Percentiles rank a stretch among this genome's conserved stretches.
Evolutionary conservation across 208 protist species (phyloP).

Genomic region (Leishmania tropica): DNA sequence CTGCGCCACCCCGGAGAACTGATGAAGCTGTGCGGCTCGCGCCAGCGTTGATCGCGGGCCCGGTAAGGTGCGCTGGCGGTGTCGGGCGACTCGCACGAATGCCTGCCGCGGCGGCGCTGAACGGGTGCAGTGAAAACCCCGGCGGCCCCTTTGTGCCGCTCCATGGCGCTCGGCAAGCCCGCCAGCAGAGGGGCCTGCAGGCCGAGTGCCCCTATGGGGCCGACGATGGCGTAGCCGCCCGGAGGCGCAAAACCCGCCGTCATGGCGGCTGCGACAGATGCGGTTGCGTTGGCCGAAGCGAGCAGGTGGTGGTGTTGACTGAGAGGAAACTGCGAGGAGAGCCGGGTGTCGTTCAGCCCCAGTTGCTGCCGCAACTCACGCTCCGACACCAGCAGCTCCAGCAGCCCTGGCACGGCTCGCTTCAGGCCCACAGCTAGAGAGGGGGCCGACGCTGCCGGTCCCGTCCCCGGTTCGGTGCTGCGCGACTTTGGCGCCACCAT

Average conservation of each 20-base stretch:
- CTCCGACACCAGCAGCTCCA: slow-evolving; percentile 46
- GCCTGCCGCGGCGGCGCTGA: slow-evolving; percentile 17
- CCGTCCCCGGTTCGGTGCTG: background rate
- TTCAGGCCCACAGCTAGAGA: slow-evolving; percentile 14
- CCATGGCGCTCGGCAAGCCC: slow-evolving; percentile 6
- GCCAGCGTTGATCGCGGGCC: background rate
- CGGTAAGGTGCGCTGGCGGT: background rate
- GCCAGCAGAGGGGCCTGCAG: slow-evolving; percentile 9
- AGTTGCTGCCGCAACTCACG: slow-evolving; percentile 25
- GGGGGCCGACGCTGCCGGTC: background rate
- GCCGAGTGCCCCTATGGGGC: slow-evolving; percentile 1
- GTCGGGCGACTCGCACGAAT: background rate
- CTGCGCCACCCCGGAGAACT: background rate
- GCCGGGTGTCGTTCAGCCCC: slow-evolving; percentile 23
- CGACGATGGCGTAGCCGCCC: background rate
- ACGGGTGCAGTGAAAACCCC: slow-evolving; percentile 18
- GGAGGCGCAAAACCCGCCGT: background rate
- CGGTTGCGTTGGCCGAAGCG: background rate
- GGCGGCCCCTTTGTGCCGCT: slow-evolving; percentile 3
- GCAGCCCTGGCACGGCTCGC: slow-evolving; percentile 44
- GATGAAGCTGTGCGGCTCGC: background rate
- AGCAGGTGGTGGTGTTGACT: background rate
- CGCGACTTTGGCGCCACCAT: background rate
- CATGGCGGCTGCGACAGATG: background rate
- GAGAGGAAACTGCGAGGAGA: slow-evolving; percentile 26